Evolutionary conservation across 192 early-diverging fungal species (phyloP).

Genomic region (Coemansia sp.): DNA sequence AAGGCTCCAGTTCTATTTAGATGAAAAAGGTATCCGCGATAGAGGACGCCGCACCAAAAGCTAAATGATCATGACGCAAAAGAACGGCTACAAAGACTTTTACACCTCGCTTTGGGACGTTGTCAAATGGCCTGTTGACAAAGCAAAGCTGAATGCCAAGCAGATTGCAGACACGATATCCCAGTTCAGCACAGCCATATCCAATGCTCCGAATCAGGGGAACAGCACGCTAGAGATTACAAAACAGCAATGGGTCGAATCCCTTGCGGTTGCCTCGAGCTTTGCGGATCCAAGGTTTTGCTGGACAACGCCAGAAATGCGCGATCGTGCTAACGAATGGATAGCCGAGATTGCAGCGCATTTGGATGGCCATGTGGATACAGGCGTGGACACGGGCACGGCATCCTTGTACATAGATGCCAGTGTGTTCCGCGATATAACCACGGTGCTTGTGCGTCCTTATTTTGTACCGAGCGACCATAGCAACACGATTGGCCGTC

Average conservation of each 20-base stretch:
- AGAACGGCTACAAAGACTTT: conserved; percentile 11
- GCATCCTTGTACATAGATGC: not conserved
- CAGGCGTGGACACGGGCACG: not conserved
- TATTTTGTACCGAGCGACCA: conserved; percentile 24
- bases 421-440: conserved; percentile 15
- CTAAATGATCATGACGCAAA: not conserved
- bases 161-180: not conserved
- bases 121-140: conserved; percentile 4
- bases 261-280: conserved; percentile 31
- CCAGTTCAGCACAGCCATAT: conserved; percentile 1
- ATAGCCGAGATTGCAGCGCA: conserved; percentile 9
- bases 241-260: conserved; percentile 8
- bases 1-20: no score
- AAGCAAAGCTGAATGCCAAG: not conserved
- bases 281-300: conserved; percentile 16
- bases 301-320: conserved; percentile 13
- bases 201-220: not conserved
- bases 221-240: not conserved
- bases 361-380: not conserved
- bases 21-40: no score
- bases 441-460: conserved; percentile 19
- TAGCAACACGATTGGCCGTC: not conserved
- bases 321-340: conserved; percentile 13
- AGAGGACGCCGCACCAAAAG: not conserved
- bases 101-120: conserved; percentile 34